Base-by-base conservation (phyloP, 2,329 filamentous ascomycete genomes). In the Talaromyces sp. region DNA sequence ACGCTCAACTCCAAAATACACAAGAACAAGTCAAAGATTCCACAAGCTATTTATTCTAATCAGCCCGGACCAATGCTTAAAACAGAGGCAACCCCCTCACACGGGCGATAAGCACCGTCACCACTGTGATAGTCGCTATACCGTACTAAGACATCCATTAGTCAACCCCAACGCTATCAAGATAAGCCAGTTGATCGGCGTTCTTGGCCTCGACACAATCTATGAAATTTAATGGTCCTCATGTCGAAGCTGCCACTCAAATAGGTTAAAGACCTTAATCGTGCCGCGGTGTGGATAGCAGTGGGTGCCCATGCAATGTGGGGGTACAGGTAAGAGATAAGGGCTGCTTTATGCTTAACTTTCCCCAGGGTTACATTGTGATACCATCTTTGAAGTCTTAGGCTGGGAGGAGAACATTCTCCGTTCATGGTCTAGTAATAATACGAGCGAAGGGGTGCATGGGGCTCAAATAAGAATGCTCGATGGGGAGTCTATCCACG, bases 101-200 rank as follows among this genome's bases (percentile, higher is more conserved):
- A 35, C 33, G 11, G 52, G 33, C 19, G 52, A 56, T 56, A 56
- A 56, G 52, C 19, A n/a, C 52, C n/a, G 50, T 54, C 16, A 14
- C 33, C 37, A n/a, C 14, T 33, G 14, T 37, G n/a, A 19, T 16
- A 14, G n/a, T 19, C 33, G 33, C 14, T 24, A 24, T 24, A 16
- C 47, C 27, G 4, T 6, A 56, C 33, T 39, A 14, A 22, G 19
- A 33, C 33, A 37, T 13, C 33, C 7, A 37, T 37, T 37, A 39
- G 52, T 37, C 52, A 56, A 22, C 52, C 52, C 33, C 11, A 56
- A 33, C 52, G 24, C 16, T 56, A 60, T 47, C 57, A 35, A 47
- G 57, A 60, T 47, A 60, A 59, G 57, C 37, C 37, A 31, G 16
- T 16, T n/a, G 57, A 59, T 59, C 57, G 41, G 57, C 57, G 41